These are phyloP conservation scores for Dipodascopsis tothii DNA, from an alignment of 805 yeast species.

Conservation along the genomic window DNA sequence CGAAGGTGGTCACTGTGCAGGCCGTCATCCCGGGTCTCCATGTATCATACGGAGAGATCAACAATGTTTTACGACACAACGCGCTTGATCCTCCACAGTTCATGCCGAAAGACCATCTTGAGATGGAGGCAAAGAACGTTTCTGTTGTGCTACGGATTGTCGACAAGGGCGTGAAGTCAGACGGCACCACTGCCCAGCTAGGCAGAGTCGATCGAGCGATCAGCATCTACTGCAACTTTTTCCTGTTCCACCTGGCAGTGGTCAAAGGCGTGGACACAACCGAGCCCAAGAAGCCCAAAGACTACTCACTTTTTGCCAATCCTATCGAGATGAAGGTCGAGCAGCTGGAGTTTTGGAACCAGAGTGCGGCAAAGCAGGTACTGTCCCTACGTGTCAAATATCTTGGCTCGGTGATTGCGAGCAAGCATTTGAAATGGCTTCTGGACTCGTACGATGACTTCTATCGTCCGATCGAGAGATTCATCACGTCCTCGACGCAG, in stretches of 20 bases:
- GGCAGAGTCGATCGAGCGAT: constrained; percentile 4
- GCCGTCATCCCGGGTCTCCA: constrained; percentile 42
- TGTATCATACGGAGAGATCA: constrained; percentile 34
- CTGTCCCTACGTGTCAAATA: constrained; percentile 29
- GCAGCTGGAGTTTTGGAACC: constrained; percentile 31
- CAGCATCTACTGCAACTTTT: constrained; percentile 12
- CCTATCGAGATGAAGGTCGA: constrained; percentile 30
- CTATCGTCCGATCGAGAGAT: constrained; percentile 25
- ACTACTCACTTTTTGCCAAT: background rate
- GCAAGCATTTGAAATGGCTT: constrained; percentile 34
- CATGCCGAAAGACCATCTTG: constrained; percentile 8
- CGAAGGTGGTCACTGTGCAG: constrained; percentile 39
- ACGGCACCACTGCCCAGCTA: background rate
- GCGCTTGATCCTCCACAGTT: constrained; percentile 6
- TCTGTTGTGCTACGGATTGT: constrained; percentile 2
- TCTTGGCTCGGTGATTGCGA: constrained; percentile 29
- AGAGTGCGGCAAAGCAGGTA: constrained; percentile 14
- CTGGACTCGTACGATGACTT: constrained; percentile 5
- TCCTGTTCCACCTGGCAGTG: constrained; percentile 1
- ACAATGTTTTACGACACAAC: constrained; percentile 5
- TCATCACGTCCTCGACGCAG: constrained; percentile 13
- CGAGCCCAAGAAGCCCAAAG: background rate
- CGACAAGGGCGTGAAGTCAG: constrained; percentile 8
- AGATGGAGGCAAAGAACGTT: constrained; percentile 8
- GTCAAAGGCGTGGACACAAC: background rate